phyloP scores from a whole-genome alignment of 805 yeast species.

The Candida chauliodis region DNA sequence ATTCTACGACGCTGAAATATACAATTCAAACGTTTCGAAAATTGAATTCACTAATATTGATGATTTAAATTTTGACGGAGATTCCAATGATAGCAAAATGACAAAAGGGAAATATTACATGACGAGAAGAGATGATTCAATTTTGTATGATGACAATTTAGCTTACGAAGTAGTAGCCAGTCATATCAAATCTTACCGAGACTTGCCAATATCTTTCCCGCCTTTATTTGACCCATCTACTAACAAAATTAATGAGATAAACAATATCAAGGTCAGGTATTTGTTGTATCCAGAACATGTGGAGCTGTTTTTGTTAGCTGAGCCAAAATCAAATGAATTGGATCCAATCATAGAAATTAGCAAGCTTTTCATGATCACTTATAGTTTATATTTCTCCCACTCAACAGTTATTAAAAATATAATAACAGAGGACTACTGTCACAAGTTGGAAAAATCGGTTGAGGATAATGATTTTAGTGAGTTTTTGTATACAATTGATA shows the following conservation, averaged over 20 bases:
- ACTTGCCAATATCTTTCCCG: conserved; percentile 36
- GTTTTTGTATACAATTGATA: conserved; percentile 36
- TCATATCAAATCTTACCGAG: conserved; percentile 27
- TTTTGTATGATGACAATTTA: conserved; percentile 26
- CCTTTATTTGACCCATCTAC: conserved; percentile 20
- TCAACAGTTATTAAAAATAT: conserved; percentile 27
- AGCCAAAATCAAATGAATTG: conserved; percentile 52
- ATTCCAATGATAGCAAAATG: background rate
- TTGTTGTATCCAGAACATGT: conserved; percentile 42
- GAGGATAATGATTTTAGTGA: conserved; percentile 29
- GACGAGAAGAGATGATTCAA: conserved; percentile 15
- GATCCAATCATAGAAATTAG: conserved; percentile 66
- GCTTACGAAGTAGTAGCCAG: conserved; percentile 28
- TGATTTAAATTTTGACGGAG: background rate
- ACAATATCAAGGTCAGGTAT: conserved; percentile 29
- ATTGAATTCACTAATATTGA: conserved; percentile 15
- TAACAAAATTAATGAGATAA: conserved; percentile 20
- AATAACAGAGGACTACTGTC: conserved; percentile 32
- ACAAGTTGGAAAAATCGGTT: conserved; percentile 25
- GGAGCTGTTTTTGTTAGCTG: conserved; percentile 48
- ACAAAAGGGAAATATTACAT: conserved; percentile 13
- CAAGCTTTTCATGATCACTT: conserved; percentile 38
- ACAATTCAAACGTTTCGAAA: conserved; percentile 18
- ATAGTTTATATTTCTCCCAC: conserved; percentile 38
- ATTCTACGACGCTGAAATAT: conserved; percentile 31